phyloP scores from a whole-genome alignment of 2,329 filamentous ascomycete species.

The Fusarium proliferatum region DNA sequence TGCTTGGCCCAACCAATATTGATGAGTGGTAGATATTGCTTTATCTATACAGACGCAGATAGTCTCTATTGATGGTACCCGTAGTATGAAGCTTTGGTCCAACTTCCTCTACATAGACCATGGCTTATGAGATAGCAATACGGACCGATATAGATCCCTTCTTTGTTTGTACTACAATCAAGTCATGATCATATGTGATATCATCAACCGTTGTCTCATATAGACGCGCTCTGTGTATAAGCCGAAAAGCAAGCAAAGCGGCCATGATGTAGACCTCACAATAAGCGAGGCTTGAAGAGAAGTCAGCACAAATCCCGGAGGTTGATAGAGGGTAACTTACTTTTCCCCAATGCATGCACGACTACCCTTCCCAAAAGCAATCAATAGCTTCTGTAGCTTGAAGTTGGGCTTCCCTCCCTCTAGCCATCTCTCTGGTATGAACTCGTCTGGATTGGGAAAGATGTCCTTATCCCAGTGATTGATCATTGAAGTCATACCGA shows the following conservation, averaged over 20 bases:
- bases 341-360: slow-evolving; percentile 41
- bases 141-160: slow-evolving; percentile 31
- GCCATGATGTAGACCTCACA: slow-evolving; percentile 37
- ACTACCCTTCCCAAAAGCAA: slow-evolving; percentile 36
- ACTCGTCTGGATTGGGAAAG: slow-evolving; percentile 50
- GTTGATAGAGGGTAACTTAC: not conserved
- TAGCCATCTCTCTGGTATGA: slow-evolving; percentile 48
- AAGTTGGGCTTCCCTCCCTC: slow-evolving; percentile 41
- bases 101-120: accelerated
- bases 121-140: slow-evolving; percentile 10
- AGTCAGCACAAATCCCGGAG: not conserved
- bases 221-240: slow-evolving; percentile 28
- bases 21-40: not conserved
- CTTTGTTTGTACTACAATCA: slow-evolving; percentile 36
- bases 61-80: too few relatives aligned
- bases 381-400: slow-evolving; percentile 37
- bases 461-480: slow-evolving; percentile 47
- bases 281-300: slow-evolving; percentile 20
- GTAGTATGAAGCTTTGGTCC: not conserved
- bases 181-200: slow-evolving; percentile 37
- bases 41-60: accelerated
- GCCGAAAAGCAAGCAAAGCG: slow-evolving; percentile 11
- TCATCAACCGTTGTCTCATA: slow-evolving; percentile 32
- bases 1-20: accelerated
- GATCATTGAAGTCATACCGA: slow-evolving; percentile 49